phyloP scores from a whole-genome alignment of 129 eudicot species.

The Heracleum sosnowskyi region DNA sequence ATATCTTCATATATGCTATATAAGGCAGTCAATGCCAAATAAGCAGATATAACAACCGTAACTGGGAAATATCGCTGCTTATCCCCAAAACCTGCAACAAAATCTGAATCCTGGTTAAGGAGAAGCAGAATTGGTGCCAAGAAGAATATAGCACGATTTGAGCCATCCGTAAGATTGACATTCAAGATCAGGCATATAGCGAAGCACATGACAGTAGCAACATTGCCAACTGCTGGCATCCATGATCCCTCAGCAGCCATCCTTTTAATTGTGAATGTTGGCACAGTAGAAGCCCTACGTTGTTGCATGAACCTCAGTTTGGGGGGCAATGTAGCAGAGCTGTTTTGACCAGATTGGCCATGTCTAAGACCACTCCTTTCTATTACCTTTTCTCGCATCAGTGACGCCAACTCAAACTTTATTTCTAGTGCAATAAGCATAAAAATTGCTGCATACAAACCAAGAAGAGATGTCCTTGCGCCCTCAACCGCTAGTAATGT shows the following conservation, averaged over 20 bases:
- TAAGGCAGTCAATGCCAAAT: constrained; percentile 65
- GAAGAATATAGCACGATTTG: constrained; percentile 94
- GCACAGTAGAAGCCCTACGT: constrained; percentile 70
- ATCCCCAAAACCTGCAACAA: constrained; percentile 98
- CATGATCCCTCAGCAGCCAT: constrained; percentile 98
- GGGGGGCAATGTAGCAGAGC: constrained; percentile 48
- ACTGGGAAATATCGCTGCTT: constrained; percentile 98
- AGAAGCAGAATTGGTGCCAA: constrained; percentile 84
- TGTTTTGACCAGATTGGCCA: constrained; percentile 64
- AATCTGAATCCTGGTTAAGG: constrained; percentile 94
- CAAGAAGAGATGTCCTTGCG: constrained; percentile 92
- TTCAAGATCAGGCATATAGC: constrained; percentile 87
- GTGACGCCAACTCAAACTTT: constrained; percentile 84
- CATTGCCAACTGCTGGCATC: constrained; percentile 99
- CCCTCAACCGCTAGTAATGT: constrained; percentile 85
- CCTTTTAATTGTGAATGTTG: constrained; percentile 66
- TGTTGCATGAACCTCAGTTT: constrained; percentile 86
- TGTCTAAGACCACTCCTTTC: constrained; percentile 61
- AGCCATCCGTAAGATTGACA: constrained; percentile 84
- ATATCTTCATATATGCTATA: constrained; percentile 90
- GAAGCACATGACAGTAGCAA: constrained; percentile 90
- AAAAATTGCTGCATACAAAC: constrained; percentile 89
- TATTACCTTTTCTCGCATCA: constrained; percentile 61
- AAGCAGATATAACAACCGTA: constrained; percentile 58
- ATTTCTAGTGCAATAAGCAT: constrained; percentile 94